phyloP scores from a whole-genome alignment of 192 early-diverging fungal genomes.

The Mortierella claussenii region DNA sequence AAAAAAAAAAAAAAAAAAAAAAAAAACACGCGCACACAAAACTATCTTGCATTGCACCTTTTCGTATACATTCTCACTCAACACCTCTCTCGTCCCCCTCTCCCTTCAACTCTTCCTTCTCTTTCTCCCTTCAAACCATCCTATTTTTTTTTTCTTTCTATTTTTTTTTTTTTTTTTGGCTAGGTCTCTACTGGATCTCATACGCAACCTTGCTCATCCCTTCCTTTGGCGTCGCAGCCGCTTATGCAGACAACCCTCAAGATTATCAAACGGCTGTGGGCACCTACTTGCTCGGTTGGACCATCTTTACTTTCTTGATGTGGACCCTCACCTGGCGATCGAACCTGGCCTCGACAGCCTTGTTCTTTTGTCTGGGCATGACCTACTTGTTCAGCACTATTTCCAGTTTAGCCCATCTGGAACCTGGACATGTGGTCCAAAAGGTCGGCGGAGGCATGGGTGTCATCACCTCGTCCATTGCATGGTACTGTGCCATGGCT shows the following conservation, averaged over 20 bases:
- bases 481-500: constrained; percentile 64
- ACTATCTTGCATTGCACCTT: no score
- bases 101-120: not conserved
- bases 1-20: no score
- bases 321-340: constrained; percentile 58
- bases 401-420: constrained; percentile 56
- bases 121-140: not conserved
- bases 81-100: no score
- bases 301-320: constrained; percentile 63
- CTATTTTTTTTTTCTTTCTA: not conserved
- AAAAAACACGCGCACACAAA: no score
- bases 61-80: no score
- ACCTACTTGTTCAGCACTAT: constrained; percentile 55
- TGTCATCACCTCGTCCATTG: constrained; percentile 56
- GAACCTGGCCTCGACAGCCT: constrained; percentile 55
- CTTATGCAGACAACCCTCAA: constrained; percentile 38
- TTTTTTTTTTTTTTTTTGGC: not conserved
- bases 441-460: constrained; percentile 58
- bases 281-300: constrained; percentile 60
- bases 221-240: constrained; percentile 58
- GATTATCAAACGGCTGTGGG: constrained; percentile 59
- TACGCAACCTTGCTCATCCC: constrained; percentile 62
- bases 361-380: constrained; percentile 57
- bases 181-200: constrained; percentile 66
- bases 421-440: constrained; percentile 50